A percentile compares a stretch with the other conserved stretches of the same genome.
Evolutionary conservation across 495 filamentous ascomycete species (phyloP).

Genomic region (Podospora pseudopauciseta): DNA sequence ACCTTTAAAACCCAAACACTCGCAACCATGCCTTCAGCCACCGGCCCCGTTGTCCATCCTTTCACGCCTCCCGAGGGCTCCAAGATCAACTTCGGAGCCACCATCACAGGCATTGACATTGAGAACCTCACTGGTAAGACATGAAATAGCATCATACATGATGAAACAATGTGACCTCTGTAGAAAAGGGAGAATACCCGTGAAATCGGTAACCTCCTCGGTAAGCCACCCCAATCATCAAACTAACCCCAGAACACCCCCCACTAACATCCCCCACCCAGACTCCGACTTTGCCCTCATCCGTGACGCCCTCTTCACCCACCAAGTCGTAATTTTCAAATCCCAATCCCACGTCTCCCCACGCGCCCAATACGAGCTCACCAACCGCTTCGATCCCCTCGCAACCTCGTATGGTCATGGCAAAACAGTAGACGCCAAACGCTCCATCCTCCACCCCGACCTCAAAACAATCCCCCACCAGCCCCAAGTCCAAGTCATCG

Average conservation of each 20-base stretch:
- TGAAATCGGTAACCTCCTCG: slow-evolving; percentile 54
- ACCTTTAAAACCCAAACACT: not conserved
- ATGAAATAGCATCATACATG: slow-evolving; percentile 8
- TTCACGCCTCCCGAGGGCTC: slow-evolving; percentile 46
- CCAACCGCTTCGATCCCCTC: slow-evolving; percentile 63
- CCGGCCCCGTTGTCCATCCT: slow-evolving; percentile 31
- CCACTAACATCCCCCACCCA: slow-evolving; percentile 22
- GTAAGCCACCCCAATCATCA: slow-evolving; percentile 34
- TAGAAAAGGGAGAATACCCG: slow-evolving; percentile 48
- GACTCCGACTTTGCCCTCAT: slow-evolving; percentile 59
- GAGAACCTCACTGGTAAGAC: slow-evolving; percentile 56
- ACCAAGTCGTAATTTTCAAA: slow-evolving; percentile 67
- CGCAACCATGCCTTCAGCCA: slow-evolving; percentile 1
- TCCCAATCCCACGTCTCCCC: slow-evolving; percentile 58
- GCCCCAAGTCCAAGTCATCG: slow-evolving; percentile 74
- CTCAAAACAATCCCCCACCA: slow-evolving; percentile 75
- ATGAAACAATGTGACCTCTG: slow-evolving; percentile 14
- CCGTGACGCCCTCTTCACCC: slow-evolving; percentile 56
- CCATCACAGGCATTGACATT: slow-evolving; percentile 52
- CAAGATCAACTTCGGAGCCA: slow-evolving; percentile 56
- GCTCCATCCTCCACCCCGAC: slow-evolving; percentile 69
- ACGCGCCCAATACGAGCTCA: slow-evolving; percentile 66
- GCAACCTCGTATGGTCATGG: slow-evolving; percentile 67
- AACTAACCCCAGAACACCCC: not conserved
- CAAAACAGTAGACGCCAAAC: slow-evolving; percentile 62